Evolutionary conservation across 2,329 filamentous ascomycete species (phyloP), one percentile per base, ranked within the genome.

Genomic region (Beauveria brongniartii): DNA sequence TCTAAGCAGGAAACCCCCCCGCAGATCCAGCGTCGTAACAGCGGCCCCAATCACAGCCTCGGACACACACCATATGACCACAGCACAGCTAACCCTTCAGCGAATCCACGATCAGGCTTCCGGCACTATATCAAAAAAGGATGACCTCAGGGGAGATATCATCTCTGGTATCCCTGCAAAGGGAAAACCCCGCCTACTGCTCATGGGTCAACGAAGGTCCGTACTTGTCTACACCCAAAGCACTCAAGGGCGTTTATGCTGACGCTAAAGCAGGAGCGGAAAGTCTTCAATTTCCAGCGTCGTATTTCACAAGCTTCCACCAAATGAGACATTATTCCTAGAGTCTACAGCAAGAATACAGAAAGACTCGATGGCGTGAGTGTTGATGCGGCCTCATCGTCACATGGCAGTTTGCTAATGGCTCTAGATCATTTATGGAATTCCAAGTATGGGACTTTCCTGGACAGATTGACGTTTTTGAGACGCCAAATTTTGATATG

Each of bases 401-500:
- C 48, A 9, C 14, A 22, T 24, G 8, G 3, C 26, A 41, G 22
- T 16, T 37, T 44, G 44, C 59, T 61, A 24, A 55, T 18, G 7
- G 26, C 0, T 16, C 30, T 62, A 97, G 92, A 67, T 97, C 94
- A 3, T 97, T 99, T 72, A 97, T 97, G 92, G 93, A 97, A 72
- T 97, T 97, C 67, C 93, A 97, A 75, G 91, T 97, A 53, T 97
- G 92, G 90, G 94, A 99, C 72, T 92, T 99, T 62, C 94, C 94
- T 2, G 92, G 93, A 26, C 92, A 97, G 75, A 85, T 97, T 65
- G 91, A 97, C 75, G 80, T 85, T 61, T 95, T 96, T 69, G 87
- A 95, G 63, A 91, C 94, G 69, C 87, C 91, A 4, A 88, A 86
- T 53, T 96, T 96, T 69, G 92, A 97, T 72, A 88, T 94, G 64